Evolutionary conservation across 2,329 filamentous ascomycete genomes (phyloP).

Genomic region (Fusarium bactridioides): DNA sequence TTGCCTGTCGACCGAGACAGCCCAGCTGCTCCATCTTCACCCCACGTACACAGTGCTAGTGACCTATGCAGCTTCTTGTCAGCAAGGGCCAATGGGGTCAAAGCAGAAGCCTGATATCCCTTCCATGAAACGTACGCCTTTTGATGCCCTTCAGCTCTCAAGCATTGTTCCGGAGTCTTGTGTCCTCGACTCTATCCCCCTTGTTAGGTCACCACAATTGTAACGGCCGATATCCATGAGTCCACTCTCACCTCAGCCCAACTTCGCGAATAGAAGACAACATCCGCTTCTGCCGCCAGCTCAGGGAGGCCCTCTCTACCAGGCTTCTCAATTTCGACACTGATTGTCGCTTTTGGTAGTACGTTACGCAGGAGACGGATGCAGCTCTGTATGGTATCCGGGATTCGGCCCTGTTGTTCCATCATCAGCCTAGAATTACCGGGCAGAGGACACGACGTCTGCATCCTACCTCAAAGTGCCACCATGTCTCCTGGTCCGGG

Average conservation of each 20-base stretch:
- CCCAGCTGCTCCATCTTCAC: constrained; percentile 55
- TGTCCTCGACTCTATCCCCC: constrained; percentile 49
- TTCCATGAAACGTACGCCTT: constrained; percentile 60
- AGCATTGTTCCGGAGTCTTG: constrained; percentile 58
- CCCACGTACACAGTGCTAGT: constrained; percentile 67
- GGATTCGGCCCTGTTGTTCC: constrained; percentile 65
- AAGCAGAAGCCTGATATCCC: constrained; percentile 1
- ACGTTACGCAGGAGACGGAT: constrained; percentile 62
- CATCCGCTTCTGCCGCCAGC: constrained; percentile 69
- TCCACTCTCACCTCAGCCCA: constrained; percentile 69
- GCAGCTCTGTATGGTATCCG: constrained; percentile 66
- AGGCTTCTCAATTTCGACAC: constrained; percentile 78
- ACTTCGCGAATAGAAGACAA: constrained; percentile 76
- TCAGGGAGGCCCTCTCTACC: constrained; percentile 64
- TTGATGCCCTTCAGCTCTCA: constrained; percentile 53
- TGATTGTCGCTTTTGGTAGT: constrained; percentile 60
- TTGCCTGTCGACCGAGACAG: constrained; percentile 43
- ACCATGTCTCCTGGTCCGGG: constrained; percentile 60
- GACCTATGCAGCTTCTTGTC: constrained; percentile 47
- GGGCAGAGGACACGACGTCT: background rate
- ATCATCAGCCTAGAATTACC: constrained; percentile 19
- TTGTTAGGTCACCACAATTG: constrained; percentile 23
- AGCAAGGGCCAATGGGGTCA: constrained; percentile 23
- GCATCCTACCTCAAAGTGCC: constrained; percentile 72
- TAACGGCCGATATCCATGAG: constrained; percentile 3